Conservation (phyloP, 2,329 filamentous ascomycete genomes). For the Nothomitra cinnamomea region DNA sequence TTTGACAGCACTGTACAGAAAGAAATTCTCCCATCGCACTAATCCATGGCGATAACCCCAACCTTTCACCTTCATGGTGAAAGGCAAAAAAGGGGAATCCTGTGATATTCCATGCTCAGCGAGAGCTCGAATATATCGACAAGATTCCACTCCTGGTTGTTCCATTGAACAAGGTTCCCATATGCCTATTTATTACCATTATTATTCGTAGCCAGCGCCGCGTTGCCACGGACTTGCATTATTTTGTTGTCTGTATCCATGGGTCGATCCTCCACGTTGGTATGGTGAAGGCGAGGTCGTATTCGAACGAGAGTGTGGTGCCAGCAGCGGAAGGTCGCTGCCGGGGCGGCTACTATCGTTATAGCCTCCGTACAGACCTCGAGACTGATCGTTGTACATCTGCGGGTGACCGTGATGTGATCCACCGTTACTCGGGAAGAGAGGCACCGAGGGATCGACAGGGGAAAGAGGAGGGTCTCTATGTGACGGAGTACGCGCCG, state of each 20-base stretch:
- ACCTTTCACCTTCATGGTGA: not conserved
- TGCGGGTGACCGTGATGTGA: constrained; percentile 23
- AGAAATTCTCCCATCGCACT: not conserved
- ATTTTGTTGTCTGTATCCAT: constrained; percentile 29
- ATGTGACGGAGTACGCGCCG: constrained; percentile 19
- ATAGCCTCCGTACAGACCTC: constrained; percentile 10
- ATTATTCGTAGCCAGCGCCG: constrained; percentile 46
- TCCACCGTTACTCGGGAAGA: constrained; percentile 27
- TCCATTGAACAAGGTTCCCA: not conserved
- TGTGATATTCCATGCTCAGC: not conserved
- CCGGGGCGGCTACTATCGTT: constrained; percentile 10
- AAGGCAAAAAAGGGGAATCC: not conserved
- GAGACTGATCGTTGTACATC: constrained; percentile 20
- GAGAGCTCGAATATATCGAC: not conserved
- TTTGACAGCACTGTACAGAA: constrained; percentile 1
- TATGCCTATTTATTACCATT: constrained; percentile 8
- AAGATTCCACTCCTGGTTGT: not conserved
- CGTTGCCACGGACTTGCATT: constrained; percentile 47
- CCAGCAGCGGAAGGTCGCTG: constrained; percentile 11
- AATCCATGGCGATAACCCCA: not conserved
- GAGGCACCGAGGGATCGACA: constrained; percentile 27
- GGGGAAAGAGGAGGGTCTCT: constrained; percentile 30
- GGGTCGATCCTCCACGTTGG: constrained; percentile 15
- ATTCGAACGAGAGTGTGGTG: constrained; percentile 11
- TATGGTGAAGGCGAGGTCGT: constrained; percentile 14